Conservation (phyloP, 495 filamentous ascomycete genomes). For the Lasiosphaeria ovina region DNA sequence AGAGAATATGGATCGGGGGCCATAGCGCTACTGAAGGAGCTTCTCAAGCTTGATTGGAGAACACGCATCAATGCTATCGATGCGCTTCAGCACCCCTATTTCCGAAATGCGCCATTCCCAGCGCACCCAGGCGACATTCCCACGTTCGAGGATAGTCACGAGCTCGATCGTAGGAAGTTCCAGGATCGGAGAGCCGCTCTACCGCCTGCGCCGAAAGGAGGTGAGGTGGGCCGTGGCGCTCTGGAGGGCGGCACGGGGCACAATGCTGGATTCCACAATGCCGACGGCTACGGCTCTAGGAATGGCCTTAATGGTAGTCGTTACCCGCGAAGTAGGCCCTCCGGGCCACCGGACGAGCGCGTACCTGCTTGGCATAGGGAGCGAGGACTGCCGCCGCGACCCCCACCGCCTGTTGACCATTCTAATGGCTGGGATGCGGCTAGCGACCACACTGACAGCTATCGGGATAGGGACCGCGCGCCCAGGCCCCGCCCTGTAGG, state of each 20-base stretch:
- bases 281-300: constrained; percentile 40
- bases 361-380: constrained; percentile 50
- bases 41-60: constrained; percentile 86
- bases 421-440: constrained; percentile 26
- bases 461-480: constrained; percentile 33
- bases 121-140: constrained; percentile 80
- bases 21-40: constrained; percentile 74
- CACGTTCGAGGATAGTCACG: constrained; percentile 89
- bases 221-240: constrained; percentile 75
- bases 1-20: constrained; percentile 61
- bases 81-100: constrained; percentile 90
- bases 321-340: constrained; percentile 32
- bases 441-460: constrained; percentile 37
- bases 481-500: constrained; percentile 33
- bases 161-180: constrained; percentile 86
- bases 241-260: constrained; percentile 53
- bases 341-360: constrained; percentile 42
- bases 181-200: constrained; percentile 73
- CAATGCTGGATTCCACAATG: constrained; percentile 44
- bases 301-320: constrained; percentile 42
- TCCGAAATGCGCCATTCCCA: constrained; percentile 73
- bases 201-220: constrained; percentile 87
- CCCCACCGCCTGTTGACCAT: constrained; percentile 40
- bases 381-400: constrained; percentile 44
- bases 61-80: constrained; percentile 91